phyloP scores from a whole-genome alignment of 1,284 basidiomycete genomes.

The Ceratobasidium sp. region DNA sequence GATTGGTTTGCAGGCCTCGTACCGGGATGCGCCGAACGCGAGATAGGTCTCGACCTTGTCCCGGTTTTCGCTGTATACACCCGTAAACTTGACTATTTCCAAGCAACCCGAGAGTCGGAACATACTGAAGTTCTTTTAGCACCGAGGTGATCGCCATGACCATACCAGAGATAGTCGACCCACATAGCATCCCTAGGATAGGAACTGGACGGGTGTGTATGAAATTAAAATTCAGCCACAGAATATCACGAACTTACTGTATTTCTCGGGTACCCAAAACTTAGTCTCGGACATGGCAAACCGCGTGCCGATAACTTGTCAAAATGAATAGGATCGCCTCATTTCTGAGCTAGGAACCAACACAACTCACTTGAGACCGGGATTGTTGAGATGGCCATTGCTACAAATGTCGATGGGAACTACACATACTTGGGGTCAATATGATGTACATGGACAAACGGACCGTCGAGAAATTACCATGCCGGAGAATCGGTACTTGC shows the following conservation, averaged over 20 bases:
- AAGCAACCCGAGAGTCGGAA: constrained; percentile 34
- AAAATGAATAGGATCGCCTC: neutral
- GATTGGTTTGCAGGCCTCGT: constrained; percentile 80
- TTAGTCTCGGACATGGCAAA: constrained; percentile 78
- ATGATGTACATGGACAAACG: neutral
- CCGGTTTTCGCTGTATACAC: constrained; percentile 65
- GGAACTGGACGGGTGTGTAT: constrained; percentile 61
- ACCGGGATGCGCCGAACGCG: constrained; percentile 77
- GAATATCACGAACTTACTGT: constrained; percentile 57
- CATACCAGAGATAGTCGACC: constrained; percentile 75
- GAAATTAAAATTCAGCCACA: constrained; percentile 11
- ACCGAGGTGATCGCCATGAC: constrained; percentile 71
- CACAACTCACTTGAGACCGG: constrained; percentile 63
- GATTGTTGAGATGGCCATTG: constrained; percentile 76
- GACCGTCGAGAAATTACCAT: constrained; percentile 60
- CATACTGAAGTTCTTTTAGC: constrained; percentile 69
- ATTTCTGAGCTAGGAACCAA: neutral
- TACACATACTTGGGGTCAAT: constrained; percentile 46
- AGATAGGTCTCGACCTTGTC: constrained; percentile 86
- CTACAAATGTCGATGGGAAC: constrained; percentile 72
- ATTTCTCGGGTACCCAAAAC: constrained; percentile 83
- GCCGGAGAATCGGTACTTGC: constrained; percentile 70
- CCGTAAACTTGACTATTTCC: neutral
- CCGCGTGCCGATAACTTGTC: constrained; percentile 64
- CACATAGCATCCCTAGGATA: constrained; percentile 86